These are phyloP conservation scores for Thermomyces lanuginosus DNA, from an alignment of 2,329 filamentous ascomycete genomes.

Conservation along the genomic window DNA sequence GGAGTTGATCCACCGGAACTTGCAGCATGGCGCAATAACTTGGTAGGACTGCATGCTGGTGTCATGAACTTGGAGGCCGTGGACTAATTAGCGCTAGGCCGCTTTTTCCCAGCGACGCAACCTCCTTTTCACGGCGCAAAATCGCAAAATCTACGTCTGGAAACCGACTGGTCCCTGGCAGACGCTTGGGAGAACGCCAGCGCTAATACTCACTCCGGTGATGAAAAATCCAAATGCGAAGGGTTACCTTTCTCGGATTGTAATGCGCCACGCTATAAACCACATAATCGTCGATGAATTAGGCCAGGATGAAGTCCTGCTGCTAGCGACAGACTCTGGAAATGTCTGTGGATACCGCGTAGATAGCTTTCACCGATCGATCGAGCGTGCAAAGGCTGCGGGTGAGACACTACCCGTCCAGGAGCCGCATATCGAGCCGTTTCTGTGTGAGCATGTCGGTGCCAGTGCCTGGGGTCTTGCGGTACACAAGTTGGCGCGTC, in stretches of 20 bases:
- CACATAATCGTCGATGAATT: constrained; percentile 52
- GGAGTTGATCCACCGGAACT: constrained; percentile 15
- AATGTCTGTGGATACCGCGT: constrained; percentile 58
- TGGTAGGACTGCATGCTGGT: constrained; percentile 17
- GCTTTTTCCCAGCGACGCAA: constrained; percentile 33
- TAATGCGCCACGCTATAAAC: constrained; percentile 54
- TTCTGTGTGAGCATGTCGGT: constrained; percentile 63
- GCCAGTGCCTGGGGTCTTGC: constrained; percentile 77
- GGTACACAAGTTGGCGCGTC: constrained; percentile 60
- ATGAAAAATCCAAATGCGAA: constrained; percentile 25
- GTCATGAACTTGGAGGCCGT: not conserved
- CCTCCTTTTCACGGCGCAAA: constrained; percentile 29
- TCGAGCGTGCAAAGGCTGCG: constrained; percentile 19
- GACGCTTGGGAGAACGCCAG: constrained; percentile 20
- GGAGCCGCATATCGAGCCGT: constrained; percentile 28
- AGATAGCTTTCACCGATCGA: constrained; percentile 30
- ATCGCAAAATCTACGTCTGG: constrained; percentile 29
- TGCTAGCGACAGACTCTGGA: constrained; percentile 56
- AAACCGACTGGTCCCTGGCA: constrained; percentile 27
- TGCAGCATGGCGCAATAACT: constrained; percentile 29
- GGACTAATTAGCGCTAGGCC: no score
- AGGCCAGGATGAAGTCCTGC: constrained; percentile 51
- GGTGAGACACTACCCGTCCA: constrained; percentile 14
- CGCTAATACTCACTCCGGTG: constrained; percentile 27
- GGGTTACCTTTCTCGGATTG: constrained; percentile 45